Conservation (phyloP, 306 rosid genomes). For the Hippophae tibetana region DNA sequence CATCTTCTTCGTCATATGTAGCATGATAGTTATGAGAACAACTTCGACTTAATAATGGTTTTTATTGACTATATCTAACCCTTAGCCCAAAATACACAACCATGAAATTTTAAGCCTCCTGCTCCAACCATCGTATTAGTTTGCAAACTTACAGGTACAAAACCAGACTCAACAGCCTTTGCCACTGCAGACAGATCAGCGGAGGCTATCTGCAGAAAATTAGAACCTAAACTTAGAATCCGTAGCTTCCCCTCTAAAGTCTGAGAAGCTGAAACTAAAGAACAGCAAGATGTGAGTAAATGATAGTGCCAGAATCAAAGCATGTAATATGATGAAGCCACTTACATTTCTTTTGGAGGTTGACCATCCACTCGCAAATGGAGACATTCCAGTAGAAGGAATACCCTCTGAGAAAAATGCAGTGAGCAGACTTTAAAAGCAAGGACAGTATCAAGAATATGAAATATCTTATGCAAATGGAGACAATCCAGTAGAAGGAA, state of each 20-base stretch:
- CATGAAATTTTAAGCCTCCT: background rate
- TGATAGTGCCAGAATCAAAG: constrained; percentile 8
- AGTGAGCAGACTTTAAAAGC: constrained; percentile 6
- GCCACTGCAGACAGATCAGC: constrained; percentile 63
- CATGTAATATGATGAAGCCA: constrained; percentile 11
- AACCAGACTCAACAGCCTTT: constrained; percentile 66
- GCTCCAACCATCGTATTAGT: constrained; percentile 7
- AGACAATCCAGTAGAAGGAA: constrained; percentile 86
- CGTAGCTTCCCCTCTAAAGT: constrained; percentile 3
- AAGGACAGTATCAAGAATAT: constrained; percentile 9
- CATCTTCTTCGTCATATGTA: too few relatives aligned
- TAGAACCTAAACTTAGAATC: constrained; percentile 18
- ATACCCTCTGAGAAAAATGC: constrained; percentile 56
- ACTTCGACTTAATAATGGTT: too few relatives aligned
- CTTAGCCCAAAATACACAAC: too few relatives aligned
- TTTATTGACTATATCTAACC: too few relatives aligned
- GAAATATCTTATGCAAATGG: constrained; percentile 43
- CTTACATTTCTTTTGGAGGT: constrained; percentile 63
- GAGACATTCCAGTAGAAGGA: constrained; percentile 87
- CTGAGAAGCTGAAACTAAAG: background rate
- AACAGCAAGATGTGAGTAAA: constrained; percentile 4
- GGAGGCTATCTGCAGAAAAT: constrained; percentile 46
- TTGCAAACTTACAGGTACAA: constrained; percentile 60
- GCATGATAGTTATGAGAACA: too few relatives aligned
- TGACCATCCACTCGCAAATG: constrained; percentile 89